Base-by-base conservation (phyloP, 2,329 filamentous ascomycete genomes). In the Xylariaceae sp. region DNA sequence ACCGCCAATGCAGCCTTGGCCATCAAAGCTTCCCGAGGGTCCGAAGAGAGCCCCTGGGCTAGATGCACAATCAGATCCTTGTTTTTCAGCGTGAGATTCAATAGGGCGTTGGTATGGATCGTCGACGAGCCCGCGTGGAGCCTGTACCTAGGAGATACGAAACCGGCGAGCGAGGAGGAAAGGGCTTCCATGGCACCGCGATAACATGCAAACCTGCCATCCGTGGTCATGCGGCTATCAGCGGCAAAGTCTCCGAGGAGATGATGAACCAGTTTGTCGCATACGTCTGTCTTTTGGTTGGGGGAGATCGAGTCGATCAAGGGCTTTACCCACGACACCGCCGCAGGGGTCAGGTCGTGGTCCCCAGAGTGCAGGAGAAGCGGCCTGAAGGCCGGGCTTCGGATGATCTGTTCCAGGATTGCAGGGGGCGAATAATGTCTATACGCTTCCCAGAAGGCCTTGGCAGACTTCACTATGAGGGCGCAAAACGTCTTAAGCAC, bases 391-490 rank as follows among this genome's bases (percentile, higher is more conserved):
- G 76, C 71, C 6, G 81, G 80, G 46, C 84, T 88, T 42, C 75
- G 77, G 52, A 92, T 86, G 30, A 95, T 76, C 47, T 88, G 76
- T 57, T 96, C 88, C n/a, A 88, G 78, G 33, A 97, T 78, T 23
- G 83, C 79, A 29, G 81, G 81, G 3, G 88, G 83, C 1, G 85
- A 83, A 35, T 90, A 86, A 19, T 87, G 78, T 35, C 85, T 82
- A 65, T 94, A 83, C 2, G 88, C 83, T 52, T 88, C 83, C 90
- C 90, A 96, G 52, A 96, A 92, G 31, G 85, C 84, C 38, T 75
- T 76, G 0, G 88, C 75, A 0, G 86, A 83, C 52, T 85, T 88
- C 48, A 81, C 75, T 36, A 96, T 68, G 12, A 96, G 72, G 9
- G 69, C 70, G 31, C 76, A 78, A 44, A 95, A 74, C 1, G 82